Evolutionary conservation across 2,329 filamentous ascomycete species (phyloP).

Genomic region (Dactylellina sp.): DNA sequence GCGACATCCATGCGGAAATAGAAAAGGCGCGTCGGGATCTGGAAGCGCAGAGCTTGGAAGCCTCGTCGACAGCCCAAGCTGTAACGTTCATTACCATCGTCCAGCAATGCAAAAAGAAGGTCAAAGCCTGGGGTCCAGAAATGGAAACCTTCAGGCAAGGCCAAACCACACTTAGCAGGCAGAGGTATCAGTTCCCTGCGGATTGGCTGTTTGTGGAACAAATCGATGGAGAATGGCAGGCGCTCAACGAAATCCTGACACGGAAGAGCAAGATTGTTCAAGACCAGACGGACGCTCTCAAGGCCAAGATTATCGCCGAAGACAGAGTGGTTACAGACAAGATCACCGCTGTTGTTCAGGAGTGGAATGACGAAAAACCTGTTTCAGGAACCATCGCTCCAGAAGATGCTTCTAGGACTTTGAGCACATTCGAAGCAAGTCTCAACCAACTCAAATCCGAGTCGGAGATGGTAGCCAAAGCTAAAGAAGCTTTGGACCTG

Average conservation of each 20-base stretch:
- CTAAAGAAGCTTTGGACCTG: slow-evolving; percentile 94
- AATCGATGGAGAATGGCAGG: slow-evolving; percentile 94
- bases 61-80: slow-evolving; percentile 93
- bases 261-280: slow-evolving; percentile 95
- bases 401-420: slow-evolving; percentile 83
- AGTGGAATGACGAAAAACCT: slow-evolving; percentile 97
- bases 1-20: slow-evolving; percentile 90
- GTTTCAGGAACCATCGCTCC: slow-evolving; percentile 94
- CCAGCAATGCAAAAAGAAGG: slow-evolving; percentile 93
- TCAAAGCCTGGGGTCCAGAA: slow-evolving; percentile 93
- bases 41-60: slow-evolving; percentile 90
- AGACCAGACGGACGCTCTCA: slow-evolving; percentile 93
- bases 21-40: slow-evolving; percentile 90
- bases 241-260: slow-evolving; percentile 88
- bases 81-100: slow-evolving; percentile 99
- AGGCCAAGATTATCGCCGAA: slow-evolving; percentile 93
- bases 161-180: slow-evolving; percentile 87
- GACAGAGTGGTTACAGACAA: slow-evolving; percentile 91
- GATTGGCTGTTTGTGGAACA: slow-evolving; percentile 98
- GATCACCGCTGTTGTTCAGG: slow-evolving; percentile 82
- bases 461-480: slow-evolving; percentile 91
- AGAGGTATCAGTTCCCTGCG: slow-evolving; percentile 90
- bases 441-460: slow-evolving; percentile 88
- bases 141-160: slow-evolving; percentile 96
- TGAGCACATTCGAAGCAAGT: slow-evolving; percentile 83